Evolutionary conservation across 1,284 basidiomycete species (phyloP).

Genomic region (Microbotryum silenes-acaulis): DNA sequence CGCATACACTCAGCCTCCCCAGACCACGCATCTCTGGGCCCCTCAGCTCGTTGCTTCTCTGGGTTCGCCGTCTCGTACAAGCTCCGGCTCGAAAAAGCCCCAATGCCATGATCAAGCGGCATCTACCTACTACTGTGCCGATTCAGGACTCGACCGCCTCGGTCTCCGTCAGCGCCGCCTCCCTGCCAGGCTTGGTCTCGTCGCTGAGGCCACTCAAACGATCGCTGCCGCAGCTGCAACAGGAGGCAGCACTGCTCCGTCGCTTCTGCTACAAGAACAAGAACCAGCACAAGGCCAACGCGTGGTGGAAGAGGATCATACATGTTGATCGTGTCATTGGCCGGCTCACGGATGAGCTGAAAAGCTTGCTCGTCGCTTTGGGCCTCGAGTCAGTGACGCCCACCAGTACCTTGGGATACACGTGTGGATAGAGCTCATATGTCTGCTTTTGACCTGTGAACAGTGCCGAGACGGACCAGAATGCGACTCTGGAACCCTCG

Average conservation of each 20-base stretch:
- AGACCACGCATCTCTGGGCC: too few relatives aligned
- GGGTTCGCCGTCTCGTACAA: too few relatives aligned
- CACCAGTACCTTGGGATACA: too few relatives aligned
- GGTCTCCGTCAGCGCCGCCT: neutral
- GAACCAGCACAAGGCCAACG: conserved; percentile 27
- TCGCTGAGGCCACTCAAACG: conserved; percentile 24
- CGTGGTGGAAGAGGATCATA: conserved; percentile 25
- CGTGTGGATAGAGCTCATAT: too few relatives aligned
- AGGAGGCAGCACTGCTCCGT: conserved; percentile 18
- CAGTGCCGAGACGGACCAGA: too few relatives aligned
- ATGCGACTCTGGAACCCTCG: too few relatives aligned
- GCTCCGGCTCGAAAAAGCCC: too few relatives aligned
- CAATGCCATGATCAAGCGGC: too few relatives aligned
- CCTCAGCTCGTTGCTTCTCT: too few relatives aligned
- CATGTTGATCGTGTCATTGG: conserved; percentile 13
- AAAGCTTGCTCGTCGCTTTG: conserved; percentile 8
- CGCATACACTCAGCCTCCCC: too few relatives aligned
- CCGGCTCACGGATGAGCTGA: conserved; percentile 13
- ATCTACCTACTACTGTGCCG: too few relatives aligned
- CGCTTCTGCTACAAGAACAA: conserved; percentile 33
- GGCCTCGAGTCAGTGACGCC: conserved; percentile 14
- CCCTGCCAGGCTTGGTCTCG: conserved; percentile 27
- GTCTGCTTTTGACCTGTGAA: too few relatives aligned
- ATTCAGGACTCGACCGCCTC: neutral
- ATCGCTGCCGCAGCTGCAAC: conserved; percentile 5